These are phyloP conservation scores for Filosporella fistucella DNA, from an alignment of 495 filamentous ascomycete species.

Conservation along the genomic window DNA sequence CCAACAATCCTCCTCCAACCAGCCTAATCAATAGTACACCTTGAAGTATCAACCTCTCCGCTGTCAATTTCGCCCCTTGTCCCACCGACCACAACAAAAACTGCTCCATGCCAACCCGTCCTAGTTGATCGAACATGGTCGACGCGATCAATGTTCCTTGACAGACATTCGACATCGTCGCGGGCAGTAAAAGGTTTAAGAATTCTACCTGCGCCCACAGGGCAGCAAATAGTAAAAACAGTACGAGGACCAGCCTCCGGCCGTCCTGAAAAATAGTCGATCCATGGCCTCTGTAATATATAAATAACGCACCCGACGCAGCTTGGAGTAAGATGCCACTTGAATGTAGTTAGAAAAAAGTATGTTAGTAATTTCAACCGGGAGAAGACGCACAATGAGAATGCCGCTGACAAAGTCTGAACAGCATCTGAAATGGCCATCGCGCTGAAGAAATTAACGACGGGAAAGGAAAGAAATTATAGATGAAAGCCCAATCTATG, in stretches of 20 bases:
- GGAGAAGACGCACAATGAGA: constrained; percentile 41
- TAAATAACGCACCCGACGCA: constrained; percentile 44
- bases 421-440: constrained; percentile 36
- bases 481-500: constrained; percentile 47
- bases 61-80: constrained; percentile 17
- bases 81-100: constrained; percentile 42
- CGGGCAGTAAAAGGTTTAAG: constrained; percentile 38
- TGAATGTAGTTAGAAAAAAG: constrained; percentile 11
- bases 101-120: constrained; percentile 42
- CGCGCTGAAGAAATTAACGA: constrained; percentile 20
- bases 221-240: constrained; percentile 43
- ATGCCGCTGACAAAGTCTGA: constrained; percentile 47
- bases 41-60: constrained; percentile 28
- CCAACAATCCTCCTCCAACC: constrained; percentile 41
- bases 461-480: constrained; percentile 28
- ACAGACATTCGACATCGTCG: constrained; percentile 35
- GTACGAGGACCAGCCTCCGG: constrained; percentile 58
- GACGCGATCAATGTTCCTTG: constrained; percentile 44
- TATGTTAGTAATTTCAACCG: background rate
- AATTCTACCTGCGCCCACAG: constrained; percentile 49
- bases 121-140: constrained; percentile 48
- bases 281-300: constrained; percentile 46
- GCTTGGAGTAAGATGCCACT: constrained; percentile 49
- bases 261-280: constrained; percentile 46
- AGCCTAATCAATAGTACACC: constrained; percentile 39